Evolutionary conservation across 768 basidiomycete species (phyloP).

Genomic region (Mycena rebaudengoi): DNA sequence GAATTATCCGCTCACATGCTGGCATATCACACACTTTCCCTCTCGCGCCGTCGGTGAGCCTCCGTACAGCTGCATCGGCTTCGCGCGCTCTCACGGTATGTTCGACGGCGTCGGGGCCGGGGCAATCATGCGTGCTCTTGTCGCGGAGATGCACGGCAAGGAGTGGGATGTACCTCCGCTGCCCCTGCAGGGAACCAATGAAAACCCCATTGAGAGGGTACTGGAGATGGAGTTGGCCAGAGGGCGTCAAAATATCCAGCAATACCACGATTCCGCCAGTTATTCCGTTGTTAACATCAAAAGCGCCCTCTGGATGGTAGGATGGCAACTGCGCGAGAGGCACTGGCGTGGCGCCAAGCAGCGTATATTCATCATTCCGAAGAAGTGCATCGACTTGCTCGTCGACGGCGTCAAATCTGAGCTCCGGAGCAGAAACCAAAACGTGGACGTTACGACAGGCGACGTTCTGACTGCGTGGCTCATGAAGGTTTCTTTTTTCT

Average conservation of each 20-base stretch:
- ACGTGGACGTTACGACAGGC: constrained; percentile 40
- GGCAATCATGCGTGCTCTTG: constrained; percentile 45
- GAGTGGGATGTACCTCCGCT: constrained; percentile 47
- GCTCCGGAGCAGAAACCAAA: constrained; percentile 28
- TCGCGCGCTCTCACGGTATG: constrained; percentile 50
- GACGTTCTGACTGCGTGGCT: constrained; percentile 53
- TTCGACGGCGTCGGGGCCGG: constrained; percentile 53
- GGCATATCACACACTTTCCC: constrained; percentile 54
- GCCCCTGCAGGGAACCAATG: constrained; percentile 40
- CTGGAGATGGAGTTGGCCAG: constrained; percentile 29
- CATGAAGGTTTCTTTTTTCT: constrained; percentile 40
- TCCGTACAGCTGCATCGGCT: constrained; percentile 49
- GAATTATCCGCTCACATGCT: constrained; percentile 49
- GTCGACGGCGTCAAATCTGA: constrained; percentile 40
- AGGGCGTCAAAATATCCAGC: constrained; percentile 10
- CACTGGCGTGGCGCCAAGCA: constrained; percentile 48
- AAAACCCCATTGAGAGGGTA: constrained; percentile 44
- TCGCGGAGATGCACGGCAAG: constrained; percentile 47
- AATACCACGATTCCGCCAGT: no score
- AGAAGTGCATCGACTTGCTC: constrained; percentile 35
- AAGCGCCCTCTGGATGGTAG: constrained; percentile 41
- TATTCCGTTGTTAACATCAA: constrained; percentile 40
- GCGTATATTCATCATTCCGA: constrained; percentile 44
- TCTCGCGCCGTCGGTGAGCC: constrained; percentile 33
- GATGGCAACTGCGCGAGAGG: constrained; percentile 45